Base-by-base conservation (phyloP, 179 eudicot species). In the Gypsophila paniculata region DNA sequence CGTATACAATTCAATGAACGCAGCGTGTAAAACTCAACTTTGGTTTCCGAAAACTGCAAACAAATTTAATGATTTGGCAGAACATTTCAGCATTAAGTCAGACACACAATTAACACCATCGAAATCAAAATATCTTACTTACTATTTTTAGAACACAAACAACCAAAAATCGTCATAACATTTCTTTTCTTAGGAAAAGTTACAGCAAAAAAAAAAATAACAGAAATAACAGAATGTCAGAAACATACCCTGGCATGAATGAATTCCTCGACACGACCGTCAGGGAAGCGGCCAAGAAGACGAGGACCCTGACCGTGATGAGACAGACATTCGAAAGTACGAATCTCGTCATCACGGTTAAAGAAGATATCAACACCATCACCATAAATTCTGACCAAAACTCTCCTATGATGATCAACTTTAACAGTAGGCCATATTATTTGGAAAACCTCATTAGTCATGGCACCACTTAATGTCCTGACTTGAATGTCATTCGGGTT, bases 211-310 rank as follows among this genome's bases (percentile, higher is more conserved):
- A n/a, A n/a, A n/a, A n/a, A n/a, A n/a, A n/a, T n/a, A n/a, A n/a
- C n/a, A n/a, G n/a, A n/a, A n/a, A n/a, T n/a, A n/a, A n/a, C n/a
- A n/a, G n/a, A n/a, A n/a, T n/a, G n/a, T n/a, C n/a, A n/a, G n/a
- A n/a, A n/a, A n/a, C n/a, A n/a, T 88, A 88, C 98, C 91, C 86
- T 83, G 14, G 96, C 95, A 86, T 86, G 87, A 44, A 92, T 87
- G 80, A 91, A 92, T 83, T 92, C 98, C 72, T 92, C 98, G 60
- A 92, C 87, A 21, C 98, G 83, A 21, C 98, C 98, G 15, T 85
- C 80, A 3, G 84, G 12, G 59, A 87, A 90, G 5, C 82, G 82
- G 5, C 89, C 96, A 23, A 91, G 91, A 77, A 92, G 92, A 15
- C 86, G 85, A 12, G 98, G 96, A 0, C 98, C 98, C 0, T 85